These are phyloP conservation scores for Chalciporus sp. DNA, from an alignment of 1,284 basidiomycete genomes.

Conservation along the genomic window DNA sequence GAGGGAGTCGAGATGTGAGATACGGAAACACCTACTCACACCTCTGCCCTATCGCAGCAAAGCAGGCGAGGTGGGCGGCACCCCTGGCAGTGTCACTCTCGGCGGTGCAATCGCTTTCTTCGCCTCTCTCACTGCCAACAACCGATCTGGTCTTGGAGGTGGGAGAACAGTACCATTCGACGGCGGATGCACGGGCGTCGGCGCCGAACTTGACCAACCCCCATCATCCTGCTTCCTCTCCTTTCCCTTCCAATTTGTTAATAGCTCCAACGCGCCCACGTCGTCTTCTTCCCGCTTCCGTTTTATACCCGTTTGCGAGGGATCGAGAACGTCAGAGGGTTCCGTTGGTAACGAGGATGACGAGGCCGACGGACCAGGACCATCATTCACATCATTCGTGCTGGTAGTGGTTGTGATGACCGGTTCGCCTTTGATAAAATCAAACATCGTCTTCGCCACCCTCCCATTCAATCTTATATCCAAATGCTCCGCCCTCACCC, in stretches of 20 bases:
- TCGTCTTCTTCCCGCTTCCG: constrained; percentile 35
- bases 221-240: constrained; percentile 9
- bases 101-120: constrained; percentile 22
- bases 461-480: constrained; percentile 57
- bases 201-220: background rate
- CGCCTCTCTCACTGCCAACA: constrained; percentile 14
- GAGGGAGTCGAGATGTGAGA: no score
- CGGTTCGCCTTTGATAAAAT: constrained; percentile 40
- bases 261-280: background rate
- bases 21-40: background rate
- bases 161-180: background rate
- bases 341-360: background rate
- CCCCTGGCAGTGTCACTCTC: constrained; percentile 4
- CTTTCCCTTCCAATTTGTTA: constrained; percentile 14
- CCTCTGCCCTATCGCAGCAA: background rate
- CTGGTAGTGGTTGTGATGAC: no score
- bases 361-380: no score
- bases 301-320: constrained; percentile 6
- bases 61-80: constrained; percentile 2
- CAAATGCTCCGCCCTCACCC: constrained; percentile 48
- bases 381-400: no score
- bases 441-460: constrained; percentile 50
- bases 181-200: background rate
- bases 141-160: constrained; percentile 29
- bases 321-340: background rate